phyloP scores from a whole-genome alignment of 1,284 basidiomycete genomes.

The Boletellus deceptivus region DNA sequence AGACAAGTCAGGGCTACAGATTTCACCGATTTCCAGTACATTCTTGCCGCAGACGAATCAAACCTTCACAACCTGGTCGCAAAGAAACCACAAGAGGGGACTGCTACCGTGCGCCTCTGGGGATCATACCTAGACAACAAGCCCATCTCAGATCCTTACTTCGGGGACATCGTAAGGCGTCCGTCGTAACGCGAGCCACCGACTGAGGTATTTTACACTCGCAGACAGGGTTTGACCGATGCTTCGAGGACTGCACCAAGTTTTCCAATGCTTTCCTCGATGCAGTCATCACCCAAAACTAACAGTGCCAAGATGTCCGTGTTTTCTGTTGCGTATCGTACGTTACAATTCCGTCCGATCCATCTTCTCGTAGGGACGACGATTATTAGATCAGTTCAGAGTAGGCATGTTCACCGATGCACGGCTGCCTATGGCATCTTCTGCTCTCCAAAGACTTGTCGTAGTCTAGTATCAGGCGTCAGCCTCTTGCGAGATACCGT shows the following conservation, averaged over 20 bases:
- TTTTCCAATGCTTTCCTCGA: constrained; percentile 78
- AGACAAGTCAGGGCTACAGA: constrained; percentile 58
- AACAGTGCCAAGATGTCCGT: constrained; percentile 10
- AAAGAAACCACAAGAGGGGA: constrained; percentile 50
- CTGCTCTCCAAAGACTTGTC: constrained; percentile 79
- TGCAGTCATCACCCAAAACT: constrained; percentile 41
- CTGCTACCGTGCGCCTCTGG: constrained; percentile 65
- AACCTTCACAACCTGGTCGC: constrained; percentile 59
- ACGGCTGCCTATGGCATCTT: constrained; percentile 74
- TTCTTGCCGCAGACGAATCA: constrained; percentile 66
- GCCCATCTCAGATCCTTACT: constrained; percentile 73
- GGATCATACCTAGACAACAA: constrained; percentile 69
- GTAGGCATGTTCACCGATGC: constrained; percentile 86
- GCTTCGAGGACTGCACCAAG: constrained; percentile 61
- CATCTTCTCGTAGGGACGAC: not conserved
- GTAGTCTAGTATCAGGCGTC: constrained; percentile 53
- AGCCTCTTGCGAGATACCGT: not conserved
- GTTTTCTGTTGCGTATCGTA: constrained; percentile 5
- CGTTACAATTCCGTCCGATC: constrained; percentile 6
- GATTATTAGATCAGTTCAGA: constrained; percentile 18
- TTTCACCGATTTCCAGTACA: constrained; percentile 65
- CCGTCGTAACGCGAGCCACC: not conserved
- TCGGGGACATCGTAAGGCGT: constrained; percentile 57
- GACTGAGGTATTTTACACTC: not conserved
- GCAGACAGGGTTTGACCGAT: constrained; percentile 52